Conservation (phyloP, 441 rosid genomes). For the Populus hybrid region DNA sequence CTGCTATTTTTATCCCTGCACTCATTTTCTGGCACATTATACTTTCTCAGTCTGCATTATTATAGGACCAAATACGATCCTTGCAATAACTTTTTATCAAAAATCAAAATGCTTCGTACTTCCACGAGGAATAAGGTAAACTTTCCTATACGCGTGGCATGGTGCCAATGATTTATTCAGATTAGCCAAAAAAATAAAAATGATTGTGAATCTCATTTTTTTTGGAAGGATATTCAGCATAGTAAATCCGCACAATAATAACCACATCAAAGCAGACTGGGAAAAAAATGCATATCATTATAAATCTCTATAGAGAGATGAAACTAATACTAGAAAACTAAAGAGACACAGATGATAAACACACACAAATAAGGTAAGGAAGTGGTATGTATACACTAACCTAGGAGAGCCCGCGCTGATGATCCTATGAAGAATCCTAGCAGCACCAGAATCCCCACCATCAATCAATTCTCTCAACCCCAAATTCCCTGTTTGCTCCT, state of each 20-base stretch:
- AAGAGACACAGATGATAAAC: neutral
- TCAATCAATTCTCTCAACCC: conserved; percentile 82
- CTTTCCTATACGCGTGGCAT: neutral
- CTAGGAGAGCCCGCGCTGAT: conserved; percentile 51
- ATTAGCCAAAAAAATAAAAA: neutral
- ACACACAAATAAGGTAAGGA: neutral
- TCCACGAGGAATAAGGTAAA: too few species aligned
- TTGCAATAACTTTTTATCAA: neutral
- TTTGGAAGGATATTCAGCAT: neutral
- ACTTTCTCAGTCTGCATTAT: neutral
- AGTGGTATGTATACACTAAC: conserved; percentile 22
- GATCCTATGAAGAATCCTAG: conserved; percentile 79
- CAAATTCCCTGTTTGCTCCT: conserved; percentile 45
- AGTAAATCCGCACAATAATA: neutral
- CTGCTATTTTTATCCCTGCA: neutral
- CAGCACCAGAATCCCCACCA: conserved; percentile 41
- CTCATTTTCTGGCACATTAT: neutral
- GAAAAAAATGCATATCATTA: neutral
- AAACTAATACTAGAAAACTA: neutral
- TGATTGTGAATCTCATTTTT: neutral
- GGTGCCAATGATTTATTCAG: neutral
- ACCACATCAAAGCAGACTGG: neutral
- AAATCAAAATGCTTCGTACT: too few species aligned
- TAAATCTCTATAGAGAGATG: neutral
- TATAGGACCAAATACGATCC: neutral